Conservation (phyloP, 1,284 basidiomycete genomes). For the Fomitopsis schrenkii region DNA sequence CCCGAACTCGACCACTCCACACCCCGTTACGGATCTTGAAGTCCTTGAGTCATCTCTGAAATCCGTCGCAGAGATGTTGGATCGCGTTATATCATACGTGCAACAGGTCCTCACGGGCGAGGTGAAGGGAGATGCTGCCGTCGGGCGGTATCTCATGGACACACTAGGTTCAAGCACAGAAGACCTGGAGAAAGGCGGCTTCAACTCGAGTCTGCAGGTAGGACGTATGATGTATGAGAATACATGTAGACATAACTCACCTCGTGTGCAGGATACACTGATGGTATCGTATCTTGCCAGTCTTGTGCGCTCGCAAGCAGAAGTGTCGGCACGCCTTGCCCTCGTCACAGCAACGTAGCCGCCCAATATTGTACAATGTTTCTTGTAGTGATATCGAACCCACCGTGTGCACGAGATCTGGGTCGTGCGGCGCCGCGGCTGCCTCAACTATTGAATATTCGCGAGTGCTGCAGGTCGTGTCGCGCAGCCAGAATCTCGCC, state of each 20-base stretch:
- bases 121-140: constrained; percentile 77
- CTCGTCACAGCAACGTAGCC: constrained; percentile 46
- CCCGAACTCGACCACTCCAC: constrained; percentile 42
- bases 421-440: constrained; percentile 9
- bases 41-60: constrained; percentile 71
- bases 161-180: constrained; percentile 72
- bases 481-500: constrained; percentile 90
- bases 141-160: constrained; percentile 92
- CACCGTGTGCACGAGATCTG: not conserved
- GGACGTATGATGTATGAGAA: not conserved
- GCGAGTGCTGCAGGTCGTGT: constrained; percentile 93
- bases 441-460: constrained; percentile 88
- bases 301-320: constrained; percentile 91
- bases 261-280: constrained; percentile 70
- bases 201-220: constrained; percentile 74
- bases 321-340: constrained; percentile 87
- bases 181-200: constrained; percentile 68
- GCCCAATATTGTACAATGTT: not conserved
- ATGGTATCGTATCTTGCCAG: constrained; percentile 96
- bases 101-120: constrained; percentile 79
- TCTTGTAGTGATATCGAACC: constrained; percentile 6
- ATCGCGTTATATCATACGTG: constrained; percentile 86
- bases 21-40: constrained; percentile 59
- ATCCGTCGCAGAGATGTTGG: constrained; percentile 75
- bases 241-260: not conserved